A percentile compares a stretch with the other conserved stretches of the same genome.
phyloP scores from a whole-genome alignment of 2,329 filamentous ascomycete genomes.

The Zymoseptoria ardabiliae region DNA sequence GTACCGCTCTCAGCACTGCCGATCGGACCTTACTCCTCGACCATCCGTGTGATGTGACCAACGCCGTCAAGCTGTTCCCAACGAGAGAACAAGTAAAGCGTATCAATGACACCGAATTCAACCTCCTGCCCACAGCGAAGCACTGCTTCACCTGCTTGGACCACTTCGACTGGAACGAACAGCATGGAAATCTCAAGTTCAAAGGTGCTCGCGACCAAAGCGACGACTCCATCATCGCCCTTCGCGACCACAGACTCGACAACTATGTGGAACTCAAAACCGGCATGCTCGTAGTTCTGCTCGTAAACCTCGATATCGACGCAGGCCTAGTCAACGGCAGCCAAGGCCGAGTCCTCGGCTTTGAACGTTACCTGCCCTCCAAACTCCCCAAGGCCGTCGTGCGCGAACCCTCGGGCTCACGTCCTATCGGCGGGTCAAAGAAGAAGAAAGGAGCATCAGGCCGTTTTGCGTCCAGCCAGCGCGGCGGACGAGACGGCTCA shows the following conservation, averaged over 20 bases:
- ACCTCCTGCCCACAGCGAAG: conserved; percentile 6
- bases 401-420: conserved; percentile 2
- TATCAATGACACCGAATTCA: conserved; percentile 11
- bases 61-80: conserved; percentile 29
- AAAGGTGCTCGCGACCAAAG: conserved; percentile 9
- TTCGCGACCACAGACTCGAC: conserved; percentile 39
- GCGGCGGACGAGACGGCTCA: conserved; percentile 7
- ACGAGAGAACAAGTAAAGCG: conserved; percentile 16
- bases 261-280: conserved; percentile 40
- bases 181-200: conserved; percentile 8
- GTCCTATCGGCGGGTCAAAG: background rate
- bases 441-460: background rate
- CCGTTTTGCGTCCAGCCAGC: background rate
- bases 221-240: conserved; percentile 24
- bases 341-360: conserved; percentile 41
- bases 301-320: conserved; percentile 42
- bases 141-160: conserved; percentile 33
- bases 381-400: conserved; percentile 12
- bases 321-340: conserved; percentile 42
- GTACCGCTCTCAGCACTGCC: conserved; percentile 30
- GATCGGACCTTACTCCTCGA: conserved; percentile 42
- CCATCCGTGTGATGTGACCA: conserved; percentile 27
- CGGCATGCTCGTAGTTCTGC: conserved; percentile 48
- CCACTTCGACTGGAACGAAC: conserved; percentile 28
- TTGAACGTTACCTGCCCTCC: conserved; percentile 9